These are phyloP conservation scores for Candida palmyrensis DNA, from an alignment of 805 yeast genomes.

Conservation along the genomic window DNA sequence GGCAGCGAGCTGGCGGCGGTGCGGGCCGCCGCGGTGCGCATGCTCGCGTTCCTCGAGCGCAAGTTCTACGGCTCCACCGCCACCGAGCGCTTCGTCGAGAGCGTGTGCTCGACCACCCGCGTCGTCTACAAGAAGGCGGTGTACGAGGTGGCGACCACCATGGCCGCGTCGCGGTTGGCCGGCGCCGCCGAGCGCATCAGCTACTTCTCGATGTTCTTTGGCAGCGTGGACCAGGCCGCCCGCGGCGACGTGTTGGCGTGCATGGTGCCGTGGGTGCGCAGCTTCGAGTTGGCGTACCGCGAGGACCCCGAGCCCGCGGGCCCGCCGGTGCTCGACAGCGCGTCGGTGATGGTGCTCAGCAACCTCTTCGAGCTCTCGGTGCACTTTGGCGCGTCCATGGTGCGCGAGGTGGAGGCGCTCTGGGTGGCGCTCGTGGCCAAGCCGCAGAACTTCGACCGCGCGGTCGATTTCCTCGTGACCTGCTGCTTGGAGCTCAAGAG, in stretches of 20 bases:
- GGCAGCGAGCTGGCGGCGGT: slow-evolving; percentile 69
- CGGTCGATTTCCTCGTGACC: slow-evolving; percentile 63
- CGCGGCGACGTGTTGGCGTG: slow-evolving; percentile 78
- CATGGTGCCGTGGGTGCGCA: slow-evolving; percentile 89
- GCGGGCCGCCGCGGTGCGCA: slow-evolving; percentile 64
- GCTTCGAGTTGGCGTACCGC: slow-evolving; percentile 49
- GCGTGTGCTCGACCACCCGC: slow-evolving; percentile 68
- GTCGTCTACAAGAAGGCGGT: slow-evolving; percentile 86
- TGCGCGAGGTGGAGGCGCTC: slow-evolving; percentile 85
- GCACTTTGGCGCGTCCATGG: slow-evolving; percentile 64
- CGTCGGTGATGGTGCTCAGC: slow-evolving; percentile 62
- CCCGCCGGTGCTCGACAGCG: slow-evolving; percentile 14
- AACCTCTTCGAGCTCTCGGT: slow-evolving; percentile 84
- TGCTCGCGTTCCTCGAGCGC: slow-evolving; percentile 64
- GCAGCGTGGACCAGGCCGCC: slow-evolving; percentile 49
- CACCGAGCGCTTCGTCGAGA: slow-evolving; percentile 57
- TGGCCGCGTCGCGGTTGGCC: slow-evolving; percentile 57
- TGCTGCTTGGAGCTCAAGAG: slow-evolving; percentile 67
- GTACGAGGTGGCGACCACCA: slow-evolving; percentile 68
- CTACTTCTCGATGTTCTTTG: slow-evolving; percentile 64
- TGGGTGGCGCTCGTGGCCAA: slow-evolving; percentile 93
- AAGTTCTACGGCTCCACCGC: slow-evolving; percentile 40
- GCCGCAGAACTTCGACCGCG: slow-evolving; percentile 62
- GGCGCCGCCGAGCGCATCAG: slow-evolving; percentile 61
- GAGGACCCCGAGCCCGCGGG: background rate